These are phyloP conservation scores for Crinitomyces ghanaensis DNA, from an alignment of 805 yeast genomes.

Conservation along the genomic window DNA sequence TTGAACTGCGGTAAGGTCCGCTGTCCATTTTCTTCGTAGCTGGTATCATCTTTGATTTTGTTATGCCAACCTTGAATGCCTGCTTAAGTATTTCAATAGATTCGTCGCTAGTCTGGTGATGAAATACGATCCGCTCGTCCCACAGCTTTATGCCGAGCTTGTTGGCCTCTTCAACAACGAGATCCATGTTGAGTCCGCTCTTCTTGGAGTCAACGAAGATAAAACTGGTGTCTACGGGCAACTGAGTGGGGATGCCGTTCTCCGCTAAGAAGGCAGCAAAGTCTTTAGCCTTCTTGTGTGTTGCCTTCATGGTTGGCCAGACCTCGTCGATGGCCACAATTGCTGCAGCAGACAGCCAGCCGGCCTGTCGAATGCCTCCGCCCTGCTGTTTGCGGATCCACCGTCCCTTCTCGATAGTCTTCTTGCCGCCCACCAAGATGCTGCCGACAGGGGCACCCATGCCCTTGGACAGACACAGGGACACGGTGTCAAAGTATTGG, in stretches of 20 bases:
- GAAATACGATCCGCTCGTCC: slow-evolving; percentile 76
- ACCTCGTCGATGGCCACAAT: slow-evolving; percentile 64
- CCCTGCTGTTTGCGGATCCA: slow-evolving; percentile 89
- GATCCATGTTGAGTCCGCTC: slow-evolving; percentile 45
- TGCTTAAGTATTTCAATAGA: slow-evolving; percentile 33
- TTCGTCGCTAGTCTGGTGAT: slow-evolving; percentile 48
- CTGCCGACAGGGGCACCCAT: slow-evolving; percentile 93
- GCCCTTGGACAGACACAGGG: slow-evolving; percentile 79
- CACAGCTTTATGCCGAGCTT: slow-evolving; percentile 51
- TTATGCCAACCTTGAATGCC: no score
- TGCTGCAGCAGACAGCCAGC: slow-evolving; percentile 74
- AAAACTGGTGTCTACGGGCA: slow-evolving; percentile 79
- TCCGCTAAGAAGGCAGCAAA: slow-evolving; percentile 27
- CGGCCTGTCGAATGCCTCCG: slow-evolving; percentile 87
- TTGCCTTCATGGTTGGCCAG: slow-evolving; percentile 40
- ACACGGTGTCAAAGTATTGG: slow-evolving; percentile 72
- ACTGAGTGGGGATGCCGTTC: slow-evolving; percentile 46
- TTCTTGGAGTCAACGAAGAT: slow-evolving; percentile 63
- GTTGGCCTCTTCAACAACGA: slow-evolving; percentile 41
- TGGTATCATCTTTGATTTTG: no score
- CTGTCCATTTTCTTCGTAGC: no score
- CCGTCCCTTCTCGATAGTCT: slow-evolving; percentile 55
- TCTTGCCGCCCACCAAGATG: slow-evolving; percentile 56
- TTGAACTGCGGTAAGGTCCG: no score
- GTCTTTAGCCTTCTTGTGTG: slow-evolving; percentile 43